Conservation (phyloP, 148 eudicot species). For the Rhododendron griersonianum region DNA sequence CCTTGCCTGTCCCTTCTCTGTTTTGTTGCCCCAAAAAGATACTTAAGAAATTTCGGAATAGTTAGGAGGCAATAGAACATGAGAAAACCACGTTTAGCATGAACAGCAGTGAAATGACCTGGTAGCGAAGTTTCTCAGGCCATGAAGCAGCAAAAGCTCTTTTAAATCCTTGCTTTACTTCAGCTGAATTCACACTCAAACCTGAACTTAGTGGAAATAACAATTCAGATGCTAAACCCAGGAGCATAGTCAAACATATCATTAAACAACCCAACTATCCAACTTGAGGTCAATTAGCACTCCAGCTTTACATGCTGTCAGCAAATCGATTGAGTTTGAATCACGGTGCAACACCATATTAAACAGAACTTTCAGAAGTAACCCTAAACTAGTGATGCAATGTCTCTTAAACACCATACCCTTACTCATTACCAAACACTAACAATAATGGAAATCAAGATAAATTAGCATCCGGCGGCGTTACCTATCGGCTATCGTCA, state of each 20-base stretch:
- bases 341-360: neutral
- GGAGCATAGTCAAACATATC: neutral
- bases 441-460: neutral
- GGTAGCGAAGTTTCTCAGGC: slow-evolving; percentile 94
- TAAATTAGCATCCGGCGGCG: neutral
- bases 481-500: neutral
- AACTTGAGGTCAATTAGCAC: neutral
- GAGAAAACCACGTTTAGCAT: neutral
- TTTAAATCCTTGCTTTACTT: slow-evolving; percentile 93
- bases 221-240: neutral
- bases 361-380: neutral
- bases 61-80: neutral
- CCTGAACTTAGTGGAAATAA: slow-evolving; percentile 30
- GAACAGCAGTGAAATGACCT: slow-evolving; percentile 37
- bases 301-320: neutral
- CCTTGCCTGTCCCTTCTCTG: neutral
- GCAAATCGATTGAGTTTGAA: neutral
- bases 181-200: slow-evolving; percentile 50
- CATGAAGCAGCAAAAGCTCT: slow-evolving; percentile 94
- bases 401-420: neutral
- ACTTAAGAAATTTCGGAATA: neutral
- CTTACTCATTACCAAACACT: neutral
- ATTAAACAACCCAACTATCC: neutral
- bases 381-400: neutral
- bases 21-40: neutral